phyloP scores from a whole-genome alignment of 495 filamentous ascomycete genomes.

The Rhizodiscina lignyota region DNA sequence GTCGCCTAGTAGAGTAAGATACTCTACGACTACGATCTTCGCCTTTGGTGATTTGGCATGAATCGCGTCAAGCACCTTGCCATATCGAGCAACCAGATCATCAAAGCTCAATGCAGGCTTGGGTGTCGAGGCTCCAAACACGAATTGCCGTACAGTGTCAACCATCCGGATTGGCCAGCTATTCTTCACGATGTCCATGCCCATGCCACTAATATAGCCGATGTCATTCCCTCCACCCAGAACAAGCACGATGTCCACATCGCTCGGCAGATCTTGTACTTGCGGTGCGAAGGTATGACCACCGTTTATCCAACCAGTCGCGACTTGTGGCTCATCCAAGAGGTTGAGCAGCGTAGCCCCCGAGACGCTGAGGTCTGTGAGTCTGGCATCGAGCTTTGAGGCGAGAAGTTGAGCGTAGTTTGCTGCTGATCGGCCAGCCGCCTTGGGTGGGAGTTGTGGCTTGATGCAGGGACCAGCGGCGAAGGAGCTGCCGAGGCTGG shows the following conservation, averaged over 20 bases:
- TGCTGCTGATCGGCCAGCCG: conserved; percentile 23
- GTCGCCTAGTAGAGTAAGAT: conserved; percentile 25
- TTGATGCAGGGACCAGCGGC: conserved; percentile 28
- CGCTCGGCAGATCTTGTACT: conserved; percentile 18
- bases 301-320: conserved; percentile 14
- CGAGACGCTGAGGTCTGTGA: conserved; percentile 27
- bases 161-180: no score
- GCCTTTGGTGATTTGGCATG: conserved; percentile 22
- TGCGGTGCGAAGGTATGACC: no score
- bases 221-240: conserved; percentile 31
- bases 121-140: conserved; percentile 1
- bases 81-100: conserved; percentile 17
- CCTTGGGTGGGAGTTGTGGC: conserved; percentile 20
- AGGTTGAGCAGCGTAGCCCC: conserved; percentile 28
- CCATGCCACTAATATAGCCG: conserved; percentile 25
- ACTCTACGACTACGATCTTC: conserved; percentile 26
- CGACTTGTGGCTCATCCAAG: conserved; percentile 20
- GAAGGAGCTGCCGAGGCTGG: conserved; percentile 24
- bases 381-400: conserved; percentile 15
- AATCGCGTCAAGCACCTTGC: conserved; percentile 21
- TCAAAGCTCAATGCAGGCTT: conserved; percentile 8
- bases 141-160: no score
- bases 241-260: conserved; percentile 25
- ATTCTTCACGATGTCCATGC: no score
- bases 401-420: conserved; percentile 29